Evolutionary conservation across 2,329 filamentous ascomycete genomes (phyloP).

Genomic region (Aspergillus sp.): DNA sequence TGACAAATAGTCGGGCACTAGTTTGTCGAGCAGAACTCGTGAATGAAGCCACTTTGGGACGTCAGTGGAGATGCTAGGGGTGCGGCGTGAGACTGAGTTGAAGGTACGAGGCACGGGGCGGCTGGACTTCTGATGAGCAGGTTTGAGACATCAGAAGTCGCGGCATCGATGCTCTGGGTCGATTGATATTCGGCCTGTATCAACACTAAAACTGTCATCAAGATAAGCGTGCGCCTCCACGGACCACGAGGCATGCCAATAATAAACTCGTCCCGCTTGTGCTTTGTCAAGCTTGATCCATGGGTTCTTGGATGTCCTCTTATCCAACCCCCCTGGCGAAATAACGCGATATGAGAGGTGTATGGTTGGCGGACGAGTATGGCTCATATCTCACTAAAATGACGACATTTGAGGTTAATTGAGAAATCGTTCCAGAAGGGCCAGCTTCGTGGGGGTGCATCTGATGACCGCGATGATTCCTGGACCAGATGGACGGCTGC

Average conservation of each 20-base stretch:
- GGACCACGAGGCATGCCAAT: slow-evolving; percentile 1
- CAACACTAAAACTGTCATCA: neutral
- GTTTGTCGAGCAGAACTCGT: neutral
- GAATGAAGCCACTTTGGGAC: neutral
- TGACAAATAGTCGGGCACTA: neutral
- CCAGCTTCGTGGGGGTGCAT: neutral
- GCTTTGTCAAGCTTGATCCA: neutral
- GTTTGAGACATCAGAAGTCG: neutral
- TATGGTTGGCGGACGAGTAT: neutral
- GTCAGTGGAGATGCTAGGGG: neutral
- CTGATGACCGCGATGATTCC: neutral
- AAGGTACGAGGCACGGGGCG: neutral
- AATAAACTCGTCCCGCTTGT: neutral
- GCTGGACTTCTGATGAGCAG: neutral
- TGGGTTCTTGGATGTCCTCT: slow-evolving; percentile 2
- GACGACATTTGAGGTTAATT: slow-evolving; percentile 6
- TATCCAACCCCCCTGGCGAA: neutral
- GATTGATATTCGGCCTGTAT: neutral
- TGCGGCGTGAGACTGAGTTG: neutral
- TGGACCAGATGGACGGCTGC: neutral
- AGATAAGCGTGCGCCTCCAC: slow-evolving; percentile 4
- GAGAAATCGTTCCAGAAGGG: neutral
- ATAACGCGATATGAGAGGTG: neutral
- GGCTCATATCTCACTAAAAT: slow-evolving; percentile 12
- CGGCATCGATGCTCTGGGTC: neutral